Conservation (phyloP, 306 rosid genomes). For the Acacia crassicarpa region DNA sequence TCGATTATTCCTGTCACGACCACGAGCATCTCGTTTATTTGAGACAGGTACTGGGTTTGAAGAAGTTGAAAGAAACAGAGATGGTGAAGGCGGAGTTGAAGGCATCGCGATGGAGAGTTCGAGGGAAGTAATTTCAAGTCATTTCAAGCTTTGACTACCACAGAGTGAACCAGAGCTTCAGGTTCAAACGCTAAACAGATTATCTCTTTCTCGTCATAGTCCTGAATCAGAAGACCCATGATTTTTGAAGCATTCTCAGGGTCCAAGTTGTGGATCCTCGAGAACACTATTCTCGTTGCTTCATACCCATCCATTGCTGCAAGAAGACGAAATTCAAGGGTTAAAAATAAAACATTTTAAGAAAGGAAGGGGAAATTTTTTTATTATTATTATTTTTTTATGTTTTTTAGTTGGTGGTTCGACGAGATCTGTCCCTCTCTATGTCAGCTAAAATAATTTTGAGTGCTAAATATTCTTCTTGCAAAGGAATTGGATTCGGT, state of each 20-base stretch:
- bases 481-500: no score
- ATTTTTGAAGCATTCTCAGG: slow-evolving; percentile 97
- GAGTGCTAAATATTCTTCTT: slow-evolving; percentile 59
- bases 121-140: slow-evolving; percentile 67
- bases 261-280: slow-evolving; percentile 90
- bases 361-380: neutral
- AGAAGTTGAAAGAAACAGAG: slow-evolving; percentile 53
- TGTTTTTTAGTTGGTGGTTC: neutral
- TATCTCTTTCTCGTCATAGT: slow-evolving; percentile 98
- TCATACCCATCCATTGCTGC: slow-evolving; percentile 84
- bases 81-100: slow-evolving; percentile 65
- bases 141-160: slow-evolving; percentile 74
- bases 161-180: slow-evolving; percentile 73
- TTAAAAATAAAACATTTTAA: neutral
- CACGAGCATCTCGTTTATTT: no score
- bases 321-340: neutral
- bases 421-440: neutral
- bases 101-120: slow-evolving; percentile 71
- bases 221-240: slow-evolving; percentile 95
- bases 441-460: neutral
- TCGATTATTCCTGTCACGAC: no score
- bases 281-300: slow-evolving; percentile 84
- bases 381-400: neutral
- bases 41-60: neutral
- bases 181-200: slow-evolving; percentile 92